Conservation (phyloP, 2,329 filamentous ascomycete species). For the Venturia asperata region DNA sequence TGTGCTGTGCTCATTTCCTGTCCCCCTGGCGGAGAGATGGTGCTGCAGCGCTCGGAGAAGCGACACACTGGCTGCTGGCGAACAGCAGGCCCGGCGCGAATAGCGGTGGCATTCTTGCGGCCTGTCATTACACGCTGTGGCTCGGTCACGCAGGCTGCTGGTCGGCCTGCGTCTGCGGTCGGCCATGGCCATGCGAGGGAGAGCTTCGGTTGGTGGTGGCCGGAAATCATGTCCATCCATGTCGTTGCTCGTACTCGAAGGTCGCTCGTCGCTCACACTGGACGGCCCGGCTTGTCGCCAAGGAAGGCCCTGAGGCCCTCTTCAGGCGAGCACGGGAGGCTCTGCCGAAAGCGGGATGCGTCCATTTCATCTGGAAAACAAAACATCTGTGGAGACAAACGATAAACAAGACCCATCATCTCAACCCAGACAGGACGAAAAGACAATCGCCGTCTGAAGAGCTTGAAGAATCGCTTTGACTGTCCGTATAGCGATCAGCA, state of each 20-base stretch:
- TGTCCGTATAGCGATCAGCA: not conserved
- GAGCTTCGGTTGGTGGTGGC: not conserved
- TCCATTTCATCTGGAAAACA: not conserved
- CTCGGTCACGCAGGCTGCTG: not conserved
- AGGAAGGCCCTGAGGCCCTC: not conserved
- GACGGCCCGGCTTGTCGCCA: no score
- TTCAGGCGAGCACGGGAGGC: not conserved
- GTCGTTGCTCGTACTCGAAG: not conserved
- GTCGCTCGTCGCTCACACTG: not conserved
- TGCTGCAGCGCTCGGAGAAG: not conserved
- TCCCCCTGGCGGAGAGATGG: not conserved
- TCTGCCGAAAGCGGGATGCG: not conserved
- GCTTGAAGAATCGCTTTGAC: not conserved
- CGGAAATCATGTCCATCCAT: no score
- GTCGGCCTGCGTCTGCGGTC: no score
- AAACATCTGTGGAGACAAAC: not conserved
- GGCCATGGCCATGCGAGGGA: not conserved
- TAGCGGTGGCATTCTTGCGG: not conserved
- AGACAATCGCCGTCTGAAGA: not conserved
- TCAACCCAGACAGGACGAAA: not conserved
- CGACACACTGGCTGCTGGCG: not conserved
- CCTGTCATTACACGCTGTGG: not conserved
- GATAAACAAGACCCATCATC: not conserved
- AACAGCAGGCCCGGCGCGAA: not conserved
- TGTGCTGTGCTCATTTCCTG: conserved; percentile 1